A percentile compares a stretch with the other conserved stretches of the same genome.
Conservation (phyloP, 2,329 filamentous ascomycete genomes). For the Macroventuria anomochaeta region DNA sequence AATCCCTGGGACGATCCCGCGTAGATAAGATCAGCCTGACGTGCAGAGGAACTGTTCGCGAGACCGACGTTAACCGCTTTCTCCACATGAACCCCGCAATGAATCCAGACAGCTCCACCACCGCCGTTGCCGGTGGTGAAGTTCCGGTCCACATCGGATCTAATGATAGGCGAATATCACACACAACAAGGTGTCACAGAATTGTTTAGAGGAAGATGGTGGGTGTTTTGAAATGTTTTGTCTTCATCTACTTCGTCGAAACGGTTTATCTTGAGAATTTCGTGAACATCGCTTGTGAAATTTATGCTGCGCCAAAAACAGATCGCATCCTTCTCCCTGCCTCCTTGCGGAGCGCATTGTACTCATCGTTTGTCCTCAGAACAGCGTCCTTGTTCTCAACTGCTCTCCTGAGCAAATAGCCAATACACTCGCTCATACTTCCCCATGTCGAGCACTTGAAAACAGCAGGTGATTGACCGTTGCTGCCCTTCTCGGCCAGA, state of each 20-base stretch:
- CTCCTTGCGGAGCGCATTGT: constrained; percentile 35
- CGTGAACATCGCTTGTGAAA: not conserved
- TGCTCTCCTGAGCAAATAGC: constrained; percentile 68
- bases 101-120: constrained; percentile 1
- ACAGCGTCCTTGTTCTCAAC: constrained; percentile 68
- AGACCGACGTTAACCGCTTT: constrained; percentile 15
- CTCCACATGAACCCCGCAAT: constrained; percentile 15
- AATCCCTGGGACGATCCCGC: not conserved
- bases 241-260: constrained; percentile 1
- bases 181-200: not conserved
- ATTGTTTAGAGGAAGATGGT: not conserved
- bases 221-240: not conserved
- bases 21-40: constrained; percentile 10
- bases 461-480: constrained; percentile 53
- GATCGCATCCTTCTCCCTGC: constrained; percentile 28
- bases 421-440: constrained; percentile 74
- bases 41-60: not conserved
- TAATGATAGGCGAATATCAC: not conserved
- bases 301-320: constrained; percentile 16
- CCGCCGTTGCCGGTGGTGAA: constrained; percentile 1
- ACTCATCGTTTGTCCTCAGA: constrained; percentile 50
- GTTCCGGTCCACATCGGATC: not conserved
- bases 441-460: constrained; percentile 67
- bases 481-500: constrained; percentile 28
- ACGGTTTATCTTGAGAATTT: not conserved